Evolutionary conservation across 2,329 filamentous ascomycete genomes (phyloP).

Genomic region (Ilyonectria mors-panacis): DNA sequence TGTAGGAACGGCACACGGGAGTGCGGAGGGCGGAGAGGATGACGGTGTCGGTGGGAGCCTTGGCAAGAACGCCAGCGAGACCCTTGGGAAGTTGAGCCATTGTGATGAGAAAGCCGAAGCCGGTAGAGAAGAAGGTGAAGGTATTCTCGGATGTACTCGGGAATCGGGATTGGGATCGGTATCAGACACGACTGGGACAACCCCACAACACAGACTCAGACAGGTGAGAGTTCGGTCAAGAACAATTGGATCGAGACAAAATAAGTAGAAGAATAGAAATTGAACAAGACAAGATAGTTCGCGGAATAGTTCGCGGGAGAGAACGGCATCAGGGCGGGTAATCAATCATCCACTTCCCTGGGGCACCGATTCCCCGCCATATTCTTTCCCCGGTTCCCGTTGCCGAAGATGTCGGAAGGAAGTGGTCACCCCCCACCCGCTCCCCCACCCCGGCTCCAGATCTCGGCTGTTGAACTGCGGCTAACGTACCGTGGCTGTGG

Average conservation of each 20-base stretch:
- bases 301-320: slow-evolving; percentile 19
- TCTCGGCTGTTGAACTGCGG: slow-evolving; percentile 41
- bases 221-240: not conserved
- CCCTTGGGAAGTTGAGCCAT: slow-evolving; percentile 60
- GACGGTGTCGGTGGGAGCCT: slow-evolving; percentile 85
- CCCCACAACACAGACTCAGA: slow-evolving; percentile 3
- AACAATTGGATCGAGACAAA: slow-evolving; percentile 22
- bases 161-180: slow-evolving; percentile 16
- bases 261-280: slow-evolving; percentile 7
- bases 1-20: slow-evolving; percentile 86
- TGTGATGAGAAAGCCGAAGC: slow-evolving; percentile 2
- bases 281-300: slow-evolving; percentile 10
- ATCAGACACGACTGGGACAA: not conserved
- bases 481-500: slow-evolving; percentile 23
- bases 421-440: slow-evolving; percentile 23
- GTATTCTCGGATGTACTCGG: slow-evolving; percentile 25
- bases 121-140: slow-evolving; percentile 13
- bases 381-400: slow-evolving; percentile 33
- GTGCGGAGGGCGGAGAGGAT: slow-evolving; percentile 93
- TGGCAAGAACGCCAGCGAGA: slow-evolving; percentile 82
- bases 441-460: slow-evolving; percentile 41
- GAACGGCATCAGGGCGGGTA: slow-evolving; percentile 36
- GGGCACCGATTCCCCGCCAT: slow-evolving; percentile 33
- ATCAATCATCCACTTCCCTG: slow-evolving; percentile 42
- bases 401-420: slow-evolving; percentile 36